A percentile compares a stretch with the other conserved stretches of the same genome.
These are phyloP conservation scores for Colletotrichum cuscutae DNA, from an alignment of 2,329 filamentous ascomycete species.

Conservation along the genomic window DNA sequence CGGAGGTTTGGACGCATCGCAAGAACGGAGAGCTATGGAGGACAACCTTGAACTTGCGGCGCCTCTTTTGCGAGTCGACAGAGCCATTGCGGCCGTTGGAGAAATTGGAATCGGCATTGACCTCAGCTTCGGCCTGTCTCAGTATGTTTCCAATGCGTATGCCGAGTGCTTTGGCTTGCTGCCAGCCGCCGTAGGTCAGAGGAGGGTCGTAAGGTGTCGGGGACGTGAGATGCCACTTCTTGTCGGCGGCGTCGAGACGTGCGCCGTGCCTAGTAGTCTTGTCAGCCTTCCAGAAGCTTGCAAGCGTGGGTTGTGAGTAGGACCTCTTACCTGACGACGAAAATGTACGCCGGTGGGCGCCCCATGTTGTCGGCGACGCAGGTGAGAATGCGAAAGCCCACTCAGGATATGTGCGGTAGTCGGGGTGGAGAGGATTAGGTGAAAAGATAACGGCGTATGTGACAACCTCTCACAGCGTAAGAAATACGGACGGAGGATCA, in stretches of 20 bases:
- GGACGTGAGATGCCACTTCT: conserved; percentile 92
- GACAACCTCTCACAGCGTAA: conserved; percentile 3
- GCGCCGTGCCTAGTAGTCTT: conserved; percentile 77
- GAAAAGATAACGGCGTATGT: conserved; percentile 9
- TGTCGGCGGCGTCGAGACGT: conserved; percentile 92
- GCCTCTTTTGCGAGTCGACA: conserved; percentile 48
- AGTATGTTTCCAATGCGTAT: conserved; percentile 82
- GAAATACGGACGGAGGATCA: conserved; percentile 14
- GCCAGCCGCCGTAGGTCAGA: conserved; percentile 93
- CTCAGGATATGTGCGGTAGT: background rate
- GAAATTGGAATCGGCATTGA: conserved; percentile 41
- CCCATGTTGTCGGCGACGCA: conserved; percentile 46
- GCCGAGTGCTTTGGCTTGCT: conserved; percentile 84
- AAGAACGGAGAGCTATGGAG: conserved; percentile 95
- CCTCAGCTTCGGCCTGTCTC: conserved; percentile 60
- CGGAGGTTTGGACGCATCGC: conserved; percentile 90
- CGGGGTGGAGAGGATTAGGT: background rate
- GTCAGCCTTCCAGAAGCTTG: conserved; percentile 4
- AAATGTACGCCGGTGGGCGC: conserved; percentile 54
- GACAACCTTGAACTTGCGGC: conserved; percentile 78
- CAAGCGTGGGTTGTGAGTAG: background rate
- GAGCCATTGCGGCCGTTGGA: conserved; percentile 37
- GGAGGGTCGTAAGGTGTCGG: conserved; percentile 96
- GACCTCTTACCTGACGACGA: conserved; percentile 54
- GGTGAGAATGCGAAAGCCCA: background rate